phyloP scores from a whole-genome alignment of 2,329 filamentous ascomycete genomes.

The Hypoxylon sp. region DNA sequence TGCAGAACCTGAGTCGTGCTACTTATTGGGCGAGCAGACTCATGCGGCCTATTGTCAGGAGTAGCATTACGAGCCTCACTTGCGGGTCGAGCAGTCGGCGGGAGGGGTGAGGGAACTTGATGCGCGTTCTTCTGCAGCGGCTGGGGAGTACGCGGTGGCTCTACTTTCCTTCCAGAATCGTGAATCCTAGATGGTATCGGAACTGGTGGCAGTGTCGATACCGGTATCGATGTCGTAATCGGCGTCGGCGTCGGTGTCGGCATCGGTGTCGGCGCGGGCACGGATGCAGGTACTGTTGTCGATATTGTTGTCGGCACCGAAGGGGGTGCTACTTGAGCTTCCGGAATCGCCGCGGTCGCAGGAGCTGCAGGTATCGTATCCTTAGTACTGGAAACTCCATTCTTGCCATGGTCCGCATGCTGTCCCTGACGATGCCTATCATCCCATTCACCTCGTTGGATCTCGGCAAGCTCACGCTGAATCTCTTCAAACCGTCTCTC shows the following conservation, averaged over 20 bases:
- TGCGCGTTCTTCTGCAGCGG: conserved; percentile 40
- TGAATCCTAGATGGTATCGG: conserved; percentile 34
- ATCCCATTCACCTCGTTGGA: conserved; percentile 66
- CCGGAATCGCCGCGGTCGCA: conserved; percentile 8
- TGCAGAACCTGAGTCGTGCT: conserved; percentile 54
- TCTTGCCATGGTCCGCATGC: conserved; percentile 30
- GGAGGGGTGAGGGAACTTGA: conserved; percentile 44
- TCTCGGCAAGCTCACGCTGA: conserved; percentile 74
- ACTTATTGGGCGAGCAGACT: conserved; percentile 38
- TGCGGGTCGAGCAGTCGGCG: conserved; percentile 35
- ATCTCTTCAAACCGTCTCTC: conserved; percentile 75
- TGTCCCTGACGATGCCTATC: conserved; percentile 40
- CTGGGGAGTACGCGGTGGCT: conserved; percentile 40
- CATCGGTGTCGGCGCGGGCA: conserved; percentile 14
- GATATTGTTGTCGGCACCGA: conserved; percentile 24
- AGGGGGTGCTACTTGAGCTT: conserved; percentile 39
- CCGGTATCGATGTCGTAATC: conserved; percentile 22
- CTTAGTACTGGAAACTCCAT: conserved; percentile 28
- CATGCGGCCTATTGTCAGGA: conserved; percentile 44
- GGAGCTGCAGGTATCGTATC: conserved; percentile 32
- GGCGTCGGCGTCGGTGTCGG: conserved; percentile 34
- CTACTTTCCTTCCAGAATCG: conserved; percentile 37
- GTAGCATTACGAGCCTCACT: conserved; percentile 44
- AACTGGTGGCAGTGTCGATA: conserved; percentile 27
- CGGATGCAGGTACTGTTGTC: conserved; percentile 6